Evolutionary conservation across 2,329 filamentous ascomycete species (phyloP).

Genomic region (Hypoxylon sp.): DNA sequence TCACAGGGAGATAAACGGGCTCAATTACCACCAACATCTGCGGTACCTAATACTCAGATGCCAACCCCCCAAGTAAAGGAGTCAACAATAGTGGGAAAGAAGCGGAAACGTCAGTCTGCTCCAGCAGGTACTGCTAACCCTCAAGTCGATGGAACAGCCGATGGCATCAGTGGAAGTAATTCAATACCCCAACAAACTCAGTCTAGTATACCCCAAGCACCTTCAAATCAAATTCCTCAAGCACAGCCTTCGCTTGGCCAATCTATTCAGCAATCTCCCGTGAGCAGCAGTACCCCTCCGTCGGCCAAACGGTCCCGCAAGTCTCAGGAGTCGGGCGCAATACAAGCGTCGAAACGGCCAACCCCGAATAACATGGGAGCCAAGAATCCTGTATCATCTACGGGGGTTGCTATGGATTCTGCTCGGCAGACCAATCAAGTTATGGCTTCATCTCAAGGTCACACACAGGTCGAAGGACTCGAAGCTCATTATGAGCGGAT

Average conservation of each 20-base stretch:
- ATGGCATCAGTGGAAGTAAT: constrained; percentile 24
- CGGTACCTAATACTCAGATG: constrained; percentile 32
- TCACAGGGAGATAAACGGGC: constrained; percentile 44
- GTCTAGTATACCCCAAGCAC: constrained; percentile 36
- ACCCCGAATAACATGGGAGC: constrained; percentile 46
- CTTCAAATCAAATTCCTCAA: constrained; percentile 42
- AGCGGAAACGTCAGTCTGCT: constrained; percentile 53
- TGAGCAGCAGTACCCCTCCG: constrained; percentile 40
- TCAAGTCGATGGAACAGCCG: constrained; percentile 39
- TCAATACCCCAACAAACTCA: constrained; percentile 43
- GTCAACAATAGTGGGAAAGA: constrained; percentile 54
- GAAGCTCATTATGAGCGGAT: constrained; percentile 51
- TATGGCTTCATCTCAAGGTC: constrained; percentile 41
- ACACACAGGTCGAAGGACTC: constrained; percentile 49
- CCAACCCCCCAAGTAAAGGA: constrained; percentile 50
- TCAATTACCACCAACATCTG: constrained; percentile 33
- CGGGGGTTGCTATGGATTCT: constrained; percentile 41
- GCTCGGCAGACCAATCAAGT: constrained; percentile 43
- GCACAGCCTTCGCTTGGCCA: constrained; percentile 42
- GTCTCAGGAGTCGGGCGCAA: constrained; percentile 49
- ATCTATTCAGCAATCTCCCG: constrained; percentile 43
- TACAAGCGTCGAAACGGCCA: constrained; percentile 46
- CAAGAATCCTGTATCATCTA: constrained; percentile 43
- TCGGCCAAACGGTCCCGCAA: constrained; percentile 53
- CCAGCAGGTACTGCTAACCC: constrained; percentile 32